Evolutionary conservation across 1,284 basidiomycete species (phyloP), one percentile per base, ranked within the genome.

Genomic region (Boletus smithii): DNA sequence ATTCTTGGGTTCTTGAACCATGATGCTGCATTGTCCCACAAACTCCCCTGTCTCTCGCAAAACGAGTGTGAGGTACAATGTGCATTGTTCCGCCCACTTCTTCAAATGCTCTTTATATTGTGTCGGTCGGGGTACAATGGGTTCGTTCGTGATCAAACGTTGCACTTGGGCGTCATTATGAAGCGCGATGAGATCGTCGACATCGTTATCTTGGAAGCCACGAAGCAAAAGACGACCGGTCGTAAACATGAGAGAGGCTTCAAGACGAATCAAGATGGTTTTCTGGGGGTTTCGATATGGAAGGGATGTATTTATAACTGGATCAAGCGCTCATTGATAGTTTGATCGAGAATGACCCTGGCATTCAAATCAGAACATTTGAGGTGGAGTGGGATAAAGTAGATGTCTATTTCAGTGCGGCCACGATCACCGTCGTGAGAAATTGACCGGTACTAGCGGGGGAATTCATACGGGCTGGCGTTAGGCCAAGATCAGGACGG

Each of bases 111-210:
- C 57, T 32, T 58, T 56, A 29, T 52, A 62, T 18, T 60, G 58
- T 11, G 54, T 42, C 13, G 54, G 55, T n/a, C 51, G 51, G 1
- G 67, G 63, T 4, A 59, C 54, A 18, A 62, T 42, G 44, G 58
- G 60, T 30, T 67, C 63, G 23, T 57, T 56, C 7, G 57, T 60
- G 44, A 64, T 50, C 16, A 55, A 54, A 20, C 46, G 57, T 31
- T 54, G 60, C 20, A 70, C 59, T 17, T 41, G 53, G 8, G 53
- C 49, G 30, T 70, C 59, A 38, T 65, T 66, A 44, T 57, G 58
- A 14, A 68, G 40, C 5, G 50, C 50, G 17, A 65, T 44, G 18
- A 68, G 50, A 16, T 50, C 26, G 2, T 60, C 52, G n/a, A 60
- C 46, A 48, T 70, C 65, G 18, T 50, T 27, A 3, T 62, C 55